Base-by-base conservation (phyloP, 176 grass and related monocot genomes). In the Aegilops speltoides region DNA sequence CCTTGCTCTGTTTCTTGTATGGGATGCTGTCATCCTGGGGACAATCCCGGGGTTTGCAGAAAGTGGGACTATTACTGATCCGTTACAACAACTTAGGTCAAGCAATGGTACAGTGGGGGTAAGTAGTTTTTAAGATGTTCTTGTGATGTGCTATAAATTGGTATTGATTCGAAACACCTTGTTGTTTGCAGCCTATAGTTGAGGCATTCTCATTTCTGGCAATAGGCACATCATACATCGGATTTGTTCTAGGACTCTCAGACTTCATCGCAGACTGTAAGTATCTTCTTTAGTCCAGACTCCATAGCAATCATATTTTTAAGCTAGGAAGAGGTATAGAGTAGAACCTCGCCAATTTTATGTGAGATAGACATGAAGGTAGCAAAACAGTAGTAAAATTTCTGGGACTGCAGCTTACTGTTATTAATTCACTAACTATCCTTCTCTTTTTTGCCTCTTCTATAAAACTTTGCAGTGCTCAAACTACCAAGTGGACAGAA, bases 211-310 rank as follows among this genome's bases (percentile, higher is more conserved):
- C 93, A 88, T 98, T 98, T 89, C 90, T 98, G 24, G 96, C 96
- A 73, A 98, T 98, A 79, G 91, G 88, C 68, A 98, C 96, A 73
- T 98, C 96, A 77, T 98, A 94, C 77, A 98, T 94, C 71, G 96
- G 96, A 81, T 98, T 98, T 82, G 82, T 98, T 89, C 91, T 98
- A 82, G 96, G 96, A 81, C 91, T 98, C 43, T 76, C 96, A 12
- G 96, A 98, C 80, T 98, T 98, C 77, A 38, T 95, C 84, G 87
- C 84, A n/a, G 96, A 98, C 80, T 92, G 96, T 95, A 91, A 98
- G 93, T 90, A 80, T 64, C 75, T 79, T 79, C 60, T 79, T 82
- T 31, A 7, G 24, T 29, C 68, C 24, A 33, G 26, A 63, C 20
- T 29, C 68, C 29, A 33, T 22, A 63, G 40, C 54, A 79, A 76